These are phyloP conservation scores for Kwoniella sp. DNA, from an alignment of 768 basidiomycete species.

Conservation along the genomic window DNA sequence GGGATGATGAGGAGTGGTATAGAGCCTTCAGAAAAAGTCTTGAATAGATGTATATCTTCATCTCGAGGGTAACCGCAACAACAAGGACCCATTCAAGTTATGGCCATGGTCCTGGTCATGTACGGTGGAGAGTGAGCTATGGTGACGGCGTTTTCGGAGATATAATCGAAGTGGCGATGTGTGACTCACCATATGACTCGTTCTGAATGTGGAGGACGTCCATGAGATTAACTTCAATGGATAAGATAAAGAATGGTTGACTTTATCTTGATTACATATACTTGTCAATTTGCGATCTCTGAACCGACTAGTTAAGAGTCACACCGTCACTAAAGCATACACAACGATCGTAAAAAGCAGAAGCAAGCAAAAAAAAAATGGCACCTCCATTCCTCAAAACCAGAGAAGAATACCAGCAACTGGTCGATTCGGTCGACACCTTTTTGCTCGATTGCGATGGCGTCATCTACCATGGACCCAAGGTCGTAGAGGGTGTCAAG, in stretches of 20 bases:
- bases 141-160: conserved; percentile 11
- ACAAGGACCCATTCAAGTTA: neutral
- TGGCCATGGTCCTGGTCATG: neutral
- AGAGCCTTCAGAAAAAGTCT: too few relatives aligned
- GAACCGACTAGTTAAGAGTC: too few relatives aligned
- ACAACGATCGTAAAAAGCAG: too few relatives aligned
- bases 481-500: conserved; percentile 72
- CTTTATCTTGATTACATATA: neutral
- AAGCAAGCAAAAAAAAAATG: conserved; percentile 12
- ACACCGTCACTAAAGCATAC: too few relatives aligned
- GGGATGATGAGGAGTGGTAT: too few relatives aligned
- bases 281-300: too few relatives aligned
- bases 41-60: too few relatives aligned
- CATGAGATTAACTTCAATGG: neutral
- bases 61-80: too few relatives aligned
- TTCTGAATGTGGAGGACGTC: conserved; percentile 18
- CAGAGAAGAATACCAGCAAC: conserved; percentile 54
- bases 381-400: conserved; percentile 35
- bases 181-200: neutral
- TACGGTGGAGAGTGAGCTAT: conserved; percentile 1
- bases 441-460: conserved; percentile 98
- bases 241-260: neutral
- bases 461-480: conserved; percentile 86
- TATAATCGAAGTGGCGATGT: neutral
- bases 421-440: conserved; percentile 74